These are phyloP conservation scores for Phytophthora fragariaefolia DNA, from an alignment of 352 stramenopile species.

Conservation along the genomic window DNA sequence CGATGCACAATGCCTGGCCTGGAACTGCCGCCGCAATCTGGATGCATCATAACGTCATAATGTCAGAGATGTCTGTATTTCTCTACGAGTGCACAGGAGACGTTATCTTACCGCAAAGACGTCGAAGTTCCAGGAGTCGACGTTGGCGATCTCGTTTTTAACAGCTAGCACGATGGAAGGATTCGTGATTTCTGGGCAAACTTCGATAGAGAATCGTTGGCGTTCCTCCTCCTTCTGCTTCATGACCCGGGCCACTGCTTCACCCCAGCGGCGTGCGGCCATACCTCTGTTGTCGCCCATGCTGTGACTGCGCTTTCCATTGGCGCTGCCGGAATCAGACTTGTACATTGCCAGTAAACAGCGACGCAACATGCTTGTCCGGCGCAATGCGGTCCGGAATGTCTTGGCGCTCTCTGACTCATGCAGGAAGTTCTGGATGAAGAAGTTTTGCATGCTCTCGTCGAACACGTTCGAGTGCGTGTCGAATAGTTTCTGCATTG, in stretches of 20 bases:
- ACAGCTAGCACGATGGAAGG: conserved; percentile 49
- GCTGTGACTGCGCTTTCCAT: conserved; percentile 33
- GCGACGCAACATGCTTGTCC: conserved; percentile 75
- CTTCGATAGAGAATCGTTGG: conserved; percentile 49
- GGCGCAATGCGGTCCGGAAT: conserved; percentile 68
- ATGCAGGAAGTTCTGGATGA: conserved; percentile 89
- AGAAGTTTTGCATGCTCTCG: conserved; percentile 85
- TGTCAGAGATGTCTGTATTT: too few species aligned
- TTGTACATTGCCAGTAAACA: conserved; percentile 81
- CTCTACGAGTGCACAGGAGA: neutral
- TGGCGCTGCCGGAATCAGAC: conserved; percentile 24
- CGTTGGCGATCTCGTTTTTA: conserved; percentile 58
- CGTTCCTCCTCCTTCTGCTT: conserved; percentile 49
- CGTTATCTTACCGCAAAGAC: conserved; percentile 56
- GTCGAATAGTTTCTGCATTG: conserved; percentile 77
- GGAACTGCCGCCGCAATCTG: conserved; percentile 61
- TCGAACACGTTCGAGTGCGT: conserved; percentile 87
- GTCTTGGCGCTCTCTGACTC: conserved; percentile 77
- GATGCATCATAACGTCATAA: conserved; percentile 2
- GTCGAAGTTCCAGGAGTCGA: conserved; percentile 77
- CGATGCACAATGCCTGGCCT: conserved; percentile 64
- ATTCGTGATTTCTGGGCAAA: conserved; percentile 64
- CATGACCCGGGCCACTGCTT: conserved; percentile 40
- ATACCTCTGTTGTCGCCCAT: conserved; percentile 28
- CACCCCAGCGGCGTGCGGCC: conserved; percentile 46